Base-by-base conservation (phyloP, 2,329 filamentous ascomycete species). In the Fusarium nelsonii region DNA sequence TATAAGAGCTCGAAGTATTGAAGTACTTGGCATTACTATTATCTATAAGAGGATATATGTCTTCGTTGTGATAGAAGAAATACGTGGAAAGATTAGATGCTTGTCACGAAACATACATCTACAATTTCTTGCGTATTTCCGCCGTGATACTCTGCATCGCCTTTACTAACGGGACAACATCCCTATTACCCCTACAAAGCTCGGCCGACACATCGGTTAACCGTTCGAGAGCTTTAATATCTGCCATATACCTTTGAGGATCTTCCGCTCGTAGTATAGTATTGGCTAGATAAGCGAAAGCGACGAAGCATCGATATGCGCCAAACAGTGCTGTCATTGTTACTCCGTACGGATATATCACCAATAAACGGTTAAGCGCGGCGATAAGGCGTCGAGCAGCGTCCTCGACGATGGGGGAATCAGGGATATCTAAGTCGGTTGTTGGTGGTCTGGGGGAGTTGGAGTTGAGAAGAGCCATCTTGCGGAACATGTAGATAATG, bases 401-500 rank as follows among this genome's bases (percentile, higher is more conserved):
- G 1, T 76, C 69, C 2, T 74, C 70, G 4, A 76, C 75, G 0
- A 77, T 68, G 3, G 73, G 73, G 7, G 75, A 76, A 39, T 74
- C 70, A 16, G 74, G 75, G 2, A 77, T 74, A 8, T 77, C 75
- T 3, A 74, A 44, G 14, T 76, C 75, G 8, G 71, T 75, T 28
- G 66, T 56, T 15, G 74, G 68, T 6, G 73, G 74, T 3, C 59
- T 60, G 2, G 75, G 75, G 6, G 74, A 76, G n/a, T 56, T 73
- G 2, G 72, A 71, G 48, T 74, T 61, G 12, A 77, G 69, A 9
- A 74, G 61, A 20, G 67, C 66, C 65, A 74, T 73, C 48, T 78
- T 78, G 46, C 77, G 74, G 20, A 78, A 75, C 75, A 78, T 78
- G 63, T 77, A 78, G 30, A 78, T 73, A 48, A 78, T 72, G 52